Base-by-base conservation (phyloP, 2,329 filamentous ascomycete species). In the Tolypocladium amazonense region DNA sequence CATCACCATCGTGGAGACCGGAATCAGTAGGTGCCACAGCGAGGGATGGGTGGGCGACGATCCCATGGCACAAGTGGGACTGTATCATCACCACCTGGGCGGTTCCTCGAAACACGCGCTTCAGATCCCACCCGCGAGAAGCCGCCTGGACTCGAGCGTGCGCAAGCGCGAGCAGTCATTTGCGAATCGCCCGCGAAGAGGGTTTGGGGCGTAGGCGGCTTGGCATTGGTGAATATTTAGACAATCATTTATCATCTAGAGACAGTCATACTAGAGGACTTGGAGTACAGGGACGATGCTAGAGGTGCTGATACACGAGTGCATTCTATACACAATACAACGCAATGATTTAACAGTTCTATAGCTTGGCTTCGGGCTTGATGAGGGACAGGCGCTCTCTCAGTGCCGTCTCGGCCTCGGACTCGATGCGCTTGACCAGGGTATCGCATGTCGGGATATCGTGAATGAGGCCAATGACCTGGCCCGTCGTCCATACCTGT, bases 401-500 rank as follows among this genome's bases (percentile, higher is more conserved):
- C 63, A 92, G 76, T 4, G 87, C 79, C 60, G 83, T 79, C 70
- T 88, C 81, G 0, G 89, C 89, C 72, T 93, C 90, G 71, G 79
- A 86, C 77, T 92, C 89, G 66, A 94, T 92, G 60, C 90, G 82
- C 65, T 78, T 78, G 12, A 92, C 76, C 33, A 94, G 76, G 1
- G 77, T 85, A 55, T 82, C 81, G 69, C 90, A 93, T 0, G 87
- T 90, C 11, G 89, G 89, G 59, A 92, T 89, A 67, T 94, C 90
- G 66, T 93, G 85, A 63, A 94, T 94, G 59, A 94, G 73, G 7
- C 90, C 90, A 65, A 99, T 96, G 65, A 97, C 93, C 73, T 97
- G 93, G 14, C 94, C 94, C 11, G 93, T 92, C 25, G 94, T 97
- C 94, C 94, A 99, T 45, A 97, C 89, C 89, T 93, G 67, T 6